Evolutionary conservation across 202 grass and related monocot genomes (phyloP), one percentile per base, ranked within the genome.

Genomic region (Zizania palustris): DNA sequence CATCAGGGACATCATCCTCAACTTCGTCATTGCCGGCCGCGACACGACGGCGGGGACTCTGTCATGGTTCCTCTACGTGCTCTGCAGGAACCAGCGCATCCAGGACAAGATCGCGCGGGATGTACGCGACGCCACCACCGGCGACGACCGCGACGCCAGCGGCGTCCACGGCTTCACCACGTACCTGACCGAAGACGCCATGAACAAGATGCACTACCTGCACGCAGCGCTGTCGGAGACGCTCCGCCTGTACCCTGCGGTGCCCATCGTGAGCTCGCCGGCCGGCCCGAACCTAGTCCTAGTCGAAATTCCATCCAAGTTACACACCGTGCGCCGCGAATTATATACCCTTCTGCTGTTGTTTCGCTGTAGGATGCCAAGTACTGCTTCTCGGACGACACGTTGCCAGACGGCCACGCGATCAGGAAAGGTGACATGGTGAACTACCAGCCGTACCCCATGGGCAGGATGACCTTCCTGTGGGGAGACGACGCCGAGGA

Each of bases 391-490:
- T 84, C 92, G 2, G 92, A 94, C 4, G 92, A 94, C 63, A 84
- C 83, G 8, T 62, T 94, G 48, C 92, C 92, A 28, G 80, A 91
- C 75, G 88, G 92, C 14, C 71, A 86, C 62, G 77, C 82, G 2
- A 13, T 94, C 9, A 84, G 33, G 42, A 89, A 89, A 88, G 92
- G 88, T 0, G 92, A 94, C 79, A 82, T 87, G 83, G 85, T 94
- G 69, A 62, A 75, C 73, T 94, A 91, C 63, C 85, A 91, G 61
- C 91, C 91, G 18, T 94, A 86, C 71, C 71, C 83, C 15, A 91
- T 95, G 88, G 92, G 88, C 33, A 85, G 92, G 75, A 91, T 95
- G 92, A 46, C 84, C 77, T 95, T 84, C 65, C 75, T 95, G 60
- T 95, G 92, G 92, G 88, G 92, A 9, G 59, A 72, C 7, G 88